These are phyloP conservation scores for Hordeum vulgare DNA, from an alignment of 176 grass and related monocot species.

Conservation along the genomic window MorexV3_pseudomolecules_assembly NC_058520.1:150429278-150429777, in stretches of 20 bases:
- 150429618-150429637: constrained; percentile 59
- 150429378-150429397: constrained; percentile 65
- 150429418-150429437: constrained; percentile 55
- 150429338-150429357: constrained; percentile 38
- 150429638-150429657: constrained; percentile 47
- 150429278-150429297: constrained; percentile 80
- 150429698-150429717: constrained; percentile 19
- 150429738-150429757: background rate
- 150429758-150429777: background rate
- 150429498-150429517: background rate
- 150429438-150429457: constrained; percentile 69
- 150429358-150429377: constrained; percentile 45
- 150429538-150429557: background rate
- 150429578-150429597: constrained; percentile 55
- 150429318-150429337: constrained; percentile 62
- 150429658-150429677: constrained; percentile 73
- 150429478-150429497: constrained; percentile 56
- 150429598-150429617: constrained; percentile 74
- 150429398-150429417: constrained; percentile 64
- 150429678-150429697: constrained; percentile 75
- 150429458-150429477: constrained; percentile 50
- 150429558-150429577: constrained; percentile 37
- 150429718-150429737: background rate
- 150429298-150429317: constrained; percentile 67
- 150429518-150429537: constrained; percentile 14